Evolutionary conservation across 106 monocot genomes (phyloP), one percentile per base, ranked within the genome.

Genomic region (Dactylorhiza incarnata): DNA sequence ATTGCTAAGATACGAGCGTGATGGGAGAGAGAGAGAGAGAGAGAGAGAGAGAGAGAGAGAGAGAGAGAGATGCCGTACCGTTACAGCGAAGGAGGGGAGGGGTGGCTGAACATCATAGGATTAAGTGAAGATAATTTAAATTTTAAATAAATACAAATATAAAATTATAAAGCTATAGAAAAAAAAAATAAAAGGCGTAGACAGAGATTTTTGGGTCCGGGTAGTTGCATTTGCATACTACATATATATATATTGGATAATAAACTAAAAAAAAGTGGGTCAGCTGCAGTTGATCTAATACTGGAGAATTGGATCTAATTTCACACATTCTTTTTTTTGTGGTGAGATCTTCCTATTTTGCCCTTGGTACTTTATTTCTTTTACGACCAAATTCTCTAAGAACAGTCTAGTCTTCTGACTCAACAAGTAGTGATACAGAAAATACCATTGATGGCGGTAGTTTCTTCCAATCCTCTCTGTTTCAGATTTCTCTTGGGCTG

Each of bases 31-130:
- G 65, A 65, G 29, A 52, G 26, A 37, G 65, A 52, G 29, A 37
- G 65, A 65, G 29, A 12, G n/a, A n/a, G n/a, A n/a, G n/a, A n/a
- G n/a, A 62, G 61, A 62, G 29, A 65, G 65, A 65, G 29, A 52
- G 26, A 37, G 65, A 52, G 29, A 37, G 65, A 65, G 29, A 12
- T 29, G 65, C 19, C 58, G 20, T 19, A 22, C 8, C 20, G 20
- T 66, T 37, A 14, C 66, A 7, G 13, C 9, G 69, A 46, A 19
- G 45, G 45, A 69, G 25, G 29, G 24, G 45, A 46, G 69, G 24
- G 45, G n/a, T 16, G 45, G 46, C 15, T 5, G 69, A 17, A 52
- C 12, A 65, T 26, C 65, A 26, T 24, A 24, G 56, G 19, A 56
- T 56, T 56, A 56, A 56, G 19, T 19, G 11, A 65, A 25, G 0